These are phyloP conservation scores for Boletus sp. DNA, from an alignment of 768 basidiomycete species.

Conservation along the genomic window DNA sequence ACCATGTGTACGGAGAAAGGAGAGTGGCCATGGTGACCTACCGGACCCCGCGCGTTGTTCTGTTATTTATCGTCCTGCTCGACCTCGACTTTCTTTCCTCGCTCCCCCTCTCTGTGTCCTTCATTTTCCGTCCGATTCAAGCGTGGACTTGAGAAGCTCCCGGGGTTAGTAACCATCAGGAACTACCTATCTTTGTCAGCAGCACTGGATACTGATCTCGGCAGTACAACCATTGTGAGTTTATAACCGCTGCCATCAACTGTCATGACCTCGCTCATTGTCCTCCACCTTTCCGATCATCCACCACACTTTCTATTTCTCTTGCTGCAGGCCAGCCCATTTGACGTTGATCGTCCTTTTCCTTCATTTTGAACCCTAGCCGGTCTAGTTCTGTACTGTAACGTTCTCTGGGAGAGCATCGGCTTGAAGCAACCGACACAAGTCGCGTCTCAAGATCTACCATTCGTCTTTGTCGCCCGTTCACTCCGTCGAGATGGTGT, in stretches of 20 bases:
- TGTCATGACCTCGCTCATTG: background rate
- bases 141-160: no score
- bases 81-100: background rate
- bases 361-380: constrained; percentile 38
- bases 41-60: no score
- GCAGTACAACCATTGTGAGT: constrained; percentile 3
- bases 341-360: constrained; percentile 71
- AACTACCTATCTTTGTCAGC: background rate
- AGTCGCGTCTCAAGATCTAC: constrained; percentile 1
- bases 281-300: no score
- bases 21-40: constrained; percentile 25
- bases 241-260: constrained; percentile 10
- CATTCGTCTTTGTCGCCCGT: constrained; percentile 1
- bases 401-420: no score
- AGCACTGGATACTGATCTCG: background rate
- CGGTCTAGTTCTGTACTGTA: constrained; percentile 36
- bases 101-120: background rate
- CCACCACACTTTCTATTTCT: constrained; percentile 1
- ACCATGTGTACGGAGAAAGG: constrained; percentile 1
- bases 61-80: background rate
- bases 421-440: no score
- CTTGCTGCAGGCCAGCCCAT: constrained; percentile 44
- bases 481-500: constrained; percentile 53
- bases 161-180: constrained; percentile 7
- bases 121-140: background rate